A percentile compares a stretch with the other conserved stretches of the same genome.
These are phyloP conservation scores for Solanum lycopersicoides DNA, from an alignment of 257 asterid genomes.

Conservation along the genomic window DNA sequence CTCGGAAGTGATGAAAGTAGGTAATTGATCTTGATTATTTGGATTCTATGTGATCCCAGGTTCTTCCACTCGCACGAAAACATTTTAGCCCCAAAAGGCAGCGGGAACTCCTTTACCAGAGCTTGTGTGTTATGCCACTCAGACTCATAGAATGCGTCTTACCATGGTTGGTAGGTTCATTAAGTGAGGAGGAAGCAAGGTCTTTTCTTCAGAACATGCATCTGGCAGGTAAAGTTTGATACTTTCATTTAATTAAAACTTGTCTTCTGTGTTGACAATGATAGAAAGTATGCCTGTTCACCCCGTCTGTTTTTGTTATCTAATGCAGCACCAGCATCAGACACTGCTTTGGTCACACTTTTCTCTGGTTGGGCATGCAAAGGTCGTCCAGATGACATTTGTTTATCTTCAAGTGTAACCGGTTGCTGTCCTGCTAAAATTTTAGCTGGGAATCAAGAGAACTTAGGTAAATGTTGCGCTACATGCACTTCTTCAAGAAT, in stretches of 20 bases:
- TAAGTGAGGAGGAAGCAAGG: slow-evolving; percentile 79
- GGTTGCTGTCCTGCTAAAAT: slow-evolving; percentile 57
- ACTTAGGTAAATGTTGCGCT: slow-evolving; percentile 26
- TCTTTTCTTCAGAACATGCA: slow-evolving; percentile 76
- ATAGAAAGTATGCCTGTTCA: slow-evolving; percentile 3
- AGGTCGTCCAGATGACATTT: slow-evolving; percentile 57
- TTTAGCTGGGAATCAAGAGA: slow-evolving; percentile 23
- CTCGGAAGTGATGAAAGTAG: slow-evolving; percentile 1
- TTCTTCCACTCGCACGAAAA: slow-evolving; percentile 86
- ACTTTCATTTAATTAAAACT: not conserved
- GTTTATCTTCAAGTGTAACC: slow-evolving; percentile 51
- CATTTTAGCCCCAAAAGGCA: slow-evolving; percentile 74
- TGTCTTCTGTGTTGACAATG: not conserved
- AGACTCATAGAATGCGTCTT: slow-evolving; percentile 87
- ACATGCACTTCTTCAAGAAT: slow-evolving; percentile 39
- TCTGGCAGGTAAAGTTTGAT: slow-evolving; percentile 61
- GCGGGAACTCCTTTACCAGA: slow-evolving; percentile 77
- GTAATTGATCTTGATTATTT: not conserved
- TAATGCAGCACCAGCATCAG: slow-evolving; percentile 83
- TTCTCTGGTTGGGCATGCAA: slow-evolving; percentile 99
- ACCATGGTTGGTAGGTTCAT: slow-evolving; percentile 90
- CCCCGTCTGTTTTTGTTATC: slow-evolving; percentile 8
- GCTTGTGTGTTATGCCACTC: slow-evolving; percentile 94
- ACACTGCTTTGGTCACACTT: slow-evolving; percentile 76
- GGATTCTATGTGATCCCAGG: slow-evolving; percentile 27